Percentiles rank a stretch among this genome's conserved stretches.
Evolutionary conservation across 2,329 filamentous ascomycete genomes (phyloP).

Genomic region (Stemphylium lycopersici): DNA sequence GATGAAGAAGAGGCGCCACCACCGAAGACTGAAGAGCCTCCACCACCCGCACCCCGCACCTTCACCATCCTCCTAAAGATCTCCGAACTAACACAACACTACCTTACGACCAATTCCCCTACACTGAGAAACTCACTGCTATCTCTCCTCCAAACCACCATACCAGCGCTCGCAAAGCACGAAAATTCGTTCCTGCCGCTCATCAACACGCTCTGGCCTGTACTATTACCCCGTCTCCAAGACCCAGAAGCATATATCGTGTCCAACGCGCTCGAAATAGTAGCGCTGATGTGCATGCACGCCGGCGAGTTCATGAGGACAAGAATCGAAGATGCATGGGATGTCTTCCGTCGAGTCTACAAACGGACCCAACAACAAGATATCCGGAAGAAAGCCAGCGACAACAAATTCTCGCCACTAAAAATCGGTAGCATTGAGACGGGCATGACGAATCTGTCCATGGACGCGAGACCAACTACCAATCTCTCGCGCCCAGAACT

Average conservation of each 20-base stretch:
- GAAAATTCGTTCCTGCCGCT: conserved; percentile 87
- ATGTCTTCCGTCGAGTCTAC: conserved; percentile 51
- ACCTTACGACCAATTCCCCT: conserved; percentile 84
- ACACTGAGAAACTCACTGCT: conserved; percentile 79
- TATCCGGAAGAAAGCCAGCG: not conserved
- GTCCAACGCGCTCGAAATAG: conserved; percentile 71
- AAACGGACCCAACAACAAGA: conserved; percentile 23
- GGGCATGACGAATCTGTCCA: conserved; percentile 6
- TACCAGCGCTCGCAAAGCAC: conserved; percentile 73
- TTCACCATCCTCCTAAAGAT: conserved; percentile 84
- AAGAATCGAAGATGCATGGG: conserved; percentile 77
- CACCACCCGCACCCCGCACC: conserved; percentile 73
- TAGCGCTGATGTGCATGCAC: conserved; percentile 70
- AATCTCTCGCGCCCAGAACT: conserved; percentile 21
- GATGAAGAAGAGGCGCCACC: conserved; percentile 35
- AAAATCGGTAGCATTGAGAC: conserved; percentile 10
- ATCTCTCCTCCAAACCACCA: conserved; percentile 73
- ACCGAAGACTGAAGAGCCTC: conserved; percentile 51
- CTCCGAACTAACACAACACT: conserved; percentile 82
- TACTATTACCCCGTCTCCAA: conserved; percentile 71
- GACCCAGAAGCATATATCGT: conserved; percentile 72
- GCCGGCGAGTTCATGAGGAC: conserved; percentile 82
- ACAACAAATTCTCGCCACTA: conserved; percentile 1
- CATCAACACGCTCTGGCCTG: conserved; percentile 89
- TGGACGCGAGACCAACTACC: not conserved